These are phyloP conservation scores for Uronychia binucleata DNA, from an alignment of 73 alveolate species.

Conservation along the genomic window DNA sequence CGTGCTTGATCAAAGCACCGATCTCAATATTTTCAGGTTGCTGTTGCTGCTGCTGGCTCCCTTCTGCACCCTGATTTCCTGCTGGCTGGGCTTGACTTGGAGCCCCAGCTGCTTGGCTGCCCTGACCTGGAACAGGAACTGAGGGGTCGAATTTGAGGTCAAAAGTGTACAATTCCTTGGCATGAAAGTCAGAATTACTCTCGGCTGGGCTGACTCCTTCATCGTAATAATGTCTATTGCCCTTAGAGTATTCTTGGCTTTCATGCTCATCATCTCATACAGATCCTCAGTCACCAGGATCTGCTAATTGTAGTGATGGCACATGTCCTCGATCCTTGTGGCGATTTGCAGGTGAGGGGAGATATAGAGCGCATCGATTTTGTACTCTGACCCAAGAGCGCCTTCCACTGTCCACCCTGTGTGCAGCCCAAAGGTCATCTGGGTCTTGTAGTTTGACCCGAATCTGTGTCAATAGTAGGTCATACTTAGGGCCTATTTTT, in stretches of 20 bases:
- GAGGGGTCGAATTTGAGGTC: slow-evolving; percentile 32
- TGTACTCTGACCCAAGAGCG: slow-evolving; percentile 75
- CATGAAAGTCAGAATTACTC: slow-evolving; percentile 17
- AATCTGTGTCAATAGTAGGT: not conserved
- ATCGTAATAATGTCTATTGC: slow-evolving; percentile 31
- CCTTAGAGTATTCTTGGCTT: slow-evolving; percentile 39
- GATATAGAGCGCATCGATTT: slow-evolving; percentile 72
- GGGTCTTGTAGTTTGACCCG: slow-evolving; percentile 69
- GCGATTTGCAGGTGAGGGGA: slow-evolving; percentile 72
- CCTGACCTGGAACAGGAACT: slow-evolving; percentile 11
- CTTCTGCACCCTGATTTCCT: no score
- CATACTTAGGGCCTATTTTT: slow-evolving; percentile 55
- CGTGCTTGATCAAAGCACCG: no score
- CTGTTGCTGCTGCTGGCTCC: no score
- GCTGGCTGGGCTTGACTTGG: no score
- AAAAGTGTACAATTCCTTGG: slow-evolving; percentile 38
- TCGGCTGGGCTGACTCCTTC: slow-evolving; percentile 29
- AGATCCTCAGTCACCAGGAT: slow-evolving; percentile 41
- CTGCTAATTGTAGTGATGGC: slow-evolving; percentile 36
- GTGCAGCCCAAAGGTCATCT: slow-evolving; percentile 77
- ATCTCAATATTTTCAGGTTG: no score
- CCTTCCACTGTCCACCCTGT: slow-evolving; percentile 86
- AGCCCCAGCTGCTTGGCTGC: slow-evolving; percentile 26
- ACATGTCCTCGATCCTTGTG: slow-evolving; percentile 59
- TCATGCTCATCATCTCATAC: slow-evolving; percentile 10